Evolutionary conservation across 805 yeast species (phyloP), one percentile per base, ranked within the genome.

Genomic region (Kluyveromyces starmeri): DNA sequence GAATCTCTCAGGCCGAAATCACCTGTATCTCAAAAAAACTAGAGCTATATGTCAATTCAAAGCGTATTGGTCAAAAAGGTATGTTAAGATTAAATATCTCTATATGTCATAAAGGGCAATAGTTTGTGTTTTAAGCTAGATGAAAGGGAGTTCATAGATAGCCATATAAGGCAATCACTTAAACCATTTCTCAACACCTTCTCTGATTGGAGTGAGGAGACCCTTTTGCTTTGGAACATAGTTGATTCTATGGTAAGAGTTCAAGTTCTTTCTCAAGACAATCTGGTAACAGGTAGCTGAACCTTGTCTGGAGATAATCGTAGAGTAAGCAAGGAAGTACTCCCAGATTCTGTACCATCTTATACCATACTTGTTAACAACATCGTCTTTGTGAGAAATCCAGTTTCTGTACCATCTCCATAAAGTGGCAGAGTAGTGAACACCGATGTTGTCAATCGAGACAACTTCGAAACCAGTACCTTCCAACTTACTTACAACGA

Each of bases 351-450:
- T 77, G 67, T 68, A 86, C 95, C 95, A 85, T 65, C 78, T 80
- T 48, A 71, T 61, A 51, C 96, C 96, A 53, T 85, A 85, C 66
- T 82, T 83, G 66, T 72, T 70, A 41, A 77, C 67, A 43, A 74
- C 84, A 55, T 73, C 67, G 33, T 83, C 88, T 64, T 73, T 73
- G 74, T 85, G 84, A 41, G 78, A 78, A 53, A 82, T 55, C 96
- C 96, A 85, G 75, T 85, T 85, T 61, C 89, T 67, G 74, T 86
- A 86, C 96, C 96, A 85, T 64, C 79, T 76, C 84, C 88, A 83
- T 53, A 85, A 65, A 38, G 96, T 85, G 28, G 88, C 84, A 35
- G 94, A 83, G 68, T 85, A 85, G 58, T 83, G 88, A 36, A 85
- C 94, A 61, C 96, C 96, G 50, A 85, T 82, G 62, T 82, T 85